These are phyloP conservation scores for Dipteronia dyeriana DNA, from an alignment of 345 rosid species.

Conservation along the genomic window DNA sequence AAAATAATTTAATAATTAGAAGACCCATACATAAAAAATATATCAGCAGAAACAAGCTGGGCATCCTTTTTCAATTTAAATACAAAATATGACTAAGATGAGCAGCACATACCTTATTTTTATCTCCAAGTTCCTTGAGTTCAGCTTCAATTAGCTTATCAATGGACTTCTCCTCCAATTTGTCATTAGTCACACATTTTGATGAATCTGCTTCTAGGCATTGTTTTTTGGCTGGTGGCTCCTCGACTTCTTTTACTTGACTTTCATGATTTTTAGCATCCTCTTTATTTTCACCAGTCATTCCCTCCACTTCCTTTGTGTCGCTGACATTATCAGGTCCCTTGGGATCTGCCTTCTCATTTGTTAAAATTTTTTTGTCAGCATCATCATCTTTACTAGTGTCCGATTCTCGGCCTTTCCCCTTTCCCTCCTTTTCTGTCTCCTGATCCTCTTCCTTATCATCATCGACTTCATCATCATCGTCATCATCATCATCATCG, in stretches of 20 bases:
- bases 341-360: conserved; percentile 32
- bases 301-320: conserved; percentile 33
- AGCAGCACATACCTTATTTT: conserved; percentile 65
- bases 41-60: background rate
- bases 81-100: background rate
- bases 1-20: background rate
- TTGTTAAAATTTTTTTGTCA: conserved; percentile 30
- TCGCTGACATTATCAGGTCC: conserved; percentile 26
- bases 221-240: conserved; percentile 70
- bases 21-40: background rate
- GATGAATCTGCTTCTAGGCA: conserved; percentile 50
- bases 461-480: conserved; percentile 68
- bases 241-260: conserved; percentile 37
- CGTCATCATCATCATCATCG: conserved; percentile 59
- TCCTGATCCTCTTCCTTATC: conserved; percentile 31
- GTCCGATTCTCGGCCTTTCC: conserved; percentile 31
- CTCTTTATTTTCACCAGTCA: conserved; percentile 26
- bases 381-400: conserved; percentile 23
- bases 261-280: conserved; percentile 33
- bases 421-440: conserved; percentile 28
- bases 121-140: conserved; percentile 86
- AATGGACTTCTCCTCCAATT: conserved; percentile 63
- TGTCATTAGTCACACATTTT: conserved; percentile 27
- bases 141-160: conserved; percentile 95
- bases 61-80: conserved; percentile 7